phyloP scores from a whole-genome alignment of 495 filamentous ascomycete species.

The Trichoderma gamsii region DNA sequence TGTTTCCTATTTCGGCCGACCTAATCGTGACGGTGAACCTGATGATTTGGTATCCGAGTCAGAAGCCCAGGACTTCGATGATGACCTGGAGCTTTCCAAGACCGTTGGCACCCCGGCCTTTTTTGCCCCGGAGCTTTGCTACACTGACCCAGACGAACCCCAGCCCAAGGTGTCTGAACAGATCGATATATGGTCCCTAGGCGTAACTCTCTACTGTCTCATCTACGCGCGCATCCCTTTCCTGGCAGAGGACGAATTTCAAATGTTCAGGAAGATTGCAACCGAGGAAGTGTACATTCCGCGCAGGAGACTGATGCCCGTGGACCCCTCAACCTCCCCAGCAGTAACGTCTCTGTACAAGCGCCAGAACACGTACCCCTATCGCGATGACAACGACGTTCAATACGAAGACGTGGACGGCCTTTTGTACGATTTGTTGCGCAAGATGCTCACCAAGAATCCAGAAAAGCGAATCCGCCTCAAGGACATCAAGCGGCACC shows the following conservation, averaged over 20 bases:
- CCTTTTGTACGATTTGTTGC: constrained; percentile 72
- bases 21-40: constrained; percentile 67
- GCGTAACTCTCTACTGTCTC: constrained; percentile 92
- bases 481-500: constrained; percentile 89
- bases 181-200: constrained; percentile 96
- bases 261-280: constrained; percentile 82
- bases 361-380: constrained; percentile 42
- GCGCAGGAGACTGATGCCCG: constrained; percentile 67
- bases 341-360: constrained; percentile 48
- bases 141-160: constrained; percentile 53
- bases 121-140: constrained; percentile 96
- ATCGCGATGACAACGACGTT: constrained; percentile 59
- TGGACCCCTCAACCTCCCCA: constrained; percentile 53
- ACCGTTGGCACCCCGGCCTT: constrained; percentile 97
- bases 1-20: constrained; percentile 89
- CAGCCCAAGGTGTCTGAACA: constrained; percentile 52
- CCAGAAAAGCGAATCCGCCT: constrained; percentile 80
- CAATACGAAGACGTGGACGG: constrained; percentile 82
- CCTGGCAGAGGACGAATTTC: constrained; percentile 81
- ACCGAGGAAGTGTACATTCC: constrained; percentile 88
- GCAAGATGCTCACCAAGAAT: constrained; percentile 79
- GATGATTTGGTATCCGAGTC: constrained; percentile 76
- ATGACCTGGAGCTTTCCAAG: constrained; percentile 90
- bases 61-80: constrained; percentile 76
- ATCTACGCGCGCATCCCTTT: constrained; percentile 91